phyloP scores from a whole-genome alignment of 495 filamentous ascomycete species.

The Penicillium simplicissimum region DNA sequence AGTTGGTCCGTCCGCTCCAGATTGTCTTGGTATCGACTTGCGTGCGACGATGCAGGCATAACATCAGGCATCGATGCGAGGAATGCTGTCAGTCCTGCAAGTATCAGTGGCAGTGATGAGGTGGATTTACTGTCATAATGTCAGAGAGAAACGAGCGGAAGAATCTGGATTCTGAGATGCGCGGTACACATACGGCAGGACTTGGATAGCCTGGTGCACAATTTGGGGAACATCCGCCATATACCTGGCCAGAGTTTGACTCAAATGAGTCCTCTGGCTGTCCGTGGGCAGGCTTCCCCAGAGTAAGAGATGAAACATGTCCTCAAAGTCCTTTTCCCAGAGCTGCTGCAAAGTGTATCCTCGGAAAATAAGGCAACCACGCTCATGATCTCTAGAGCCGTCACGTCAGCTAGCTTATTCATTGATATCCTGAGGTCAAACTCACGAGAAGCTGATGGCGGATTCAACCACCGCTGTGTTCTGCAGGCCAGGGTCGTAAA shows the following conservation, averaged over 20 bases:
- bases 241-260: conserved; percentile 22
- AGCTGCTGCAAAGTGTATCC: conserved; percentile 37
- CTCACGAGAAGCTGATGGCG: conserved; percentile 53
- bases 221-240: conserved; percentile 31
- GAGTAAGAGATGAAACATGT: conserved; percentile 39
- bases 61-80: conserved; percentile 26
- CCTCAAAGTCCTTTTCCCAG: conserved; percentile 40
- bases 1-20: conserved; percentile 23
- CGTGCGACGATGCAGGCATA: conserved; percentile 25
- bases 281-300: conserved; percentile 34
- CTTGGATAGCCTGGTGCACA: conserved; percentile 27
- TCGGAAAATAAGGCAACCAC: conserved; percentile 32
- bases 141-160: not conserved
- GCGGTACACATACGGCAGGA: conserved; percentile 28
- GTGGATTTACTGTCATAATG: conserved; percentile 19
- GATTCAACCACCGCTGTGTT: conserved; percentile 55
- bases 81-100: conserved; percentile 38
- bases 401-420: not conserved
- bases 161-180: not conserved
- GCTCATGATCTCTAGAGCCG: conserved; percentile 31
- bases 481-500: conserved; percentile 55
- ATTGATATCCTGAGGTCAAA: not conserved
- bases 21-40: conserved; percentile 33
- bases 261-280: conserved; percentile 23
- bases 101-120: conserved; percentile 33